Conservation (phyloP, 352 stramenopile species). For the Globisporangium recalcitrans region DNA sequence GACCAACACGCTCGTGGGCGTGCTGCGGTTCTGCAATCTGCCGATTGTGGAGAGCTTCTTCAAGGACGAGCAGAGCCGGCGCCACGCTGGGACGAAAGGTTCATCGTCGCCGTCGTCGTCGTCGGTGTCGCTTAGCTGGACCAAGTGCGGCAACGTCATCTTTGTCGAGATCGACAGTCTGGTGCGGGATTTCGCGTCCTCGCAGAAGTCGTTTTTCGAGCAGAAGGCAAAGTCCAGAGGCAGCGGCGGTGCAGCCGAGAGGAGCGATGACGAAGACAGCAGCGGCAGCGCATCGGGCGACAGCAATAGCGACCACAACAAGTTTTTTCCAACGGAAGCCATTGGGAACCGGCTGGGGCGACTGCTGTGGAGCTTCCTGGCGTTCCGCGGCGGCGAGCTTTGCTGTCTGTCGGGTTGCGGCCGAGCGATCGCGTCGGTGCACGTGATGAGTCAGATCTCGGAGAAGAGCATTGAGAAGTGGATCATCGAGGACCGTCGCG, state of each 20-base stretch:
- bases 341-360: conserved; percentile 59
- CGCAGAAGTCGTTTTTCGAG: conserved; percentile 32
- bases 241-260: not conserved
- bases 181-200: conserved; percentile 72
- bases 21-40: conserved; percentile 76
- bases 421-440: conserved; percentile 70
- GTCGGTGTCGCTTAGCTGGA: conserved; percentile 47
- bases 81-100: conserved; percentile 7
- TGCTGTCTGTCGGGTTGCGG: conserved; percentile 67
- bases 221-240: conserved; percentile 18
- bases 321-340: conserved; percentile 31
- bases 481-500: conserved; percentile 73
- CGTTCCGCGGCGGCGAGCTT: conserved; percentile 72
- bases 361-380: conserved; percentile 76
- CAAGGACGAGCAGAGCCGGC: conserved; percentile 26
- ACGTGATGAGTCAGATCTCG: conserved; percentile 75
- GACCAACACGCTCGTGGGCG: conserved; percentile 47
- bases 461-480: conserved; percentile 85
- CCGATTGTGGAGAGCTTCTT: conserved; percentile 74
- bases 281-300: not conserved
- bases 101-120: conserved; percentile 19
- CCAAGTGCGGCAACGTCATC: conserved; percentile 79
- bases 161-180: conserved; percentile 79
- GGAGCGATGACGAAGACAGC: conserved; percentile 22
- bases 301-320: not conserved